phyloP scores from a whole-genome alignment of 2,329 filamentous ascomycete genomes.

The Claviceps purpurea region DNA sequence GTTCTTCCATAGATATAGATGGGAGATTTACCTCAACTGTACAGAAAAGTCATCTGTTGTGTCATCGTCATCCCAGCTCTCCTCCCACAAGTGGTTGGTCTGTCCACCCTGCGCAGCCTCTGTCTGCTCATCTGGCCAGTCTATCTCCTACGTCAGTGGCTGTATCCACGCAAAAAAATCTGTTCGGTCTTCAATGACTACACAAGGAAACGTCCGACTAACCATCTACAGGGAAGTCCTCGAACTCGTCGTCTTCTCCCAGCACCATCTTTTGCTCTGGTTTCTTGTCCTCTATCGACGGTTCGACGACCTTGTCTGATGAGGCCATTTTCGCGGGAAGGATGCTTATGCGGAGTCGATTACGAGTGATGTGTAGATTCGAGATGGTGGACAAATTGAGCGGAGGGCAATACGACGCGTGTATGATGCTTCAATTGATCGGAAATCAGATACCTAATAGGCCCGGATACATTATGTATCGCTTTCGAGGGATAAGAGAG shows the following conservation, averaged over 20 bases:
- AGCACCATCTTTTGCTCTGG: conserved; percentile 47
- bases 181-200: neutral
- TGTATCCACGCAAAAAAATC: neutral
- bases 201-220: conserved; percentile 11
- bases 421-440: no score
- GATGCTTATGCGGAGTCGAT: neutral
- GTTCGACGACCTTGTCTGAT: conserved; percentile 17
- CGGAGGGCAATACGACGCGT: neutral
- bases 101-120: conserved; percentile 63
- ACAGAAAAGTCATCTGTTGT: conserved; percentile 91
- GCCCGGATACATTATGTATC: no score
- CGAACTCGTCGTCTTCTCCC: conserved; percentile 97
- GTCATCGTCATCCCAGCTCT: conserved; percentile 99
- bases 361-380: neutral
- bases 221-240: conserved; percentile 97
- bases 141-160: conserved; percentile 28
- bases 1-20: neutral
- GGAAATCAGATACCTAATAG: no score
- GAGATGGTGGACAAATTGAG: neutral
- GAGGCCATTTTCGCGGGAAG: conserved; percentile 5
- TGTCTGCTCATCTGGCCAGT: conserved; percentile 87
- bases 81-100: conserved; percentile 82
- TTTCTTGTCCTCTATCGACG: conserved; percentile 16
- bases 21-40: conserved; percentile 65
- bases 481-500: no score